A percentile compares a stretch with the other conserved stretches of the same genome.
These are phyloP conservation scores for Fraxinus paxiana DNA, from an alignment of 305 asterid genomes.

Conservation along the genomic window DNA sequence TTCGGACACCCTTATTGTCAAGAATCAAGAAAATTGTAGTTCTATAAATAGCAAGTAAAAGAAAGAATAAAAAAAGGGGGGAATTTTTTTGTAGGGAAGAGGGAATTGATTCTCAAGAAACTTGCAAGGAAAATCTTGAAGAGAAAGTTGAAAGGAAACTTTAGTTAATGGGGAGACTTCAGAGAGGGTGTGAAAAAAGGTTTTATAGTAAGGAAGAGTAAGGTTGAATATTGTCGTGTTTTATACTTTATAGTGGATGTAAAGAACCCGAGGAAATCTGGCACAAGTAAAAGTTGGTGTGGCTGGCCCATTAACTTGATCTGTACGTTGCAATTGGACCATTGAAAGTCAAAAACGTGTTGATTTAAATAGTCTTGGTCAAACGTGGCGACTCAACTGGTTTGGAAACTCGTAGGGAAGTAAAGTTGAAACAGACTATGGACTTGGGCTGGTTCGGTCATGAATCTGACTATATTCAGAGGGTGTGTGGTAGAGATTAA, in stretches of 20 bases:
- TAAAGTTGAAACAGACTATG: not conserved
- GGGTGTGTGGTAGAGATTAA: no score
- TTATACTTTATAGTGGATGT: not conserved
- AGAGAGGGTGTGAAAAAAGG: not conserved
- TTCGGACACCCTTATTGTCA: conserved; percentile 40
- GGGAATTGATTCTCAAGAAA: conserved; percentile 53
- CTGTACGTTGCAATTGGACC: not conserved
- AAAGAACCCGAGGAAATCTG: conserved; percentile 1
- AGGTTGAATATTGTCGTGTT: conserved; percentile 32
- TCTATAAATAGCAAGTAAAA: conserved; percentile 27
- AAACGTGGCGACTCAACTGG: not conserved
- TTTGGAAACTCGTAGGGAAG: not conserved
- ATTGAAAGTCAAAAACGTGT: not conserved
- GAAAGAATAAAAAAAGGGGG: not conserved
- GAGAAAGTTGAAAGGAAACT: conserved; percentile 25
- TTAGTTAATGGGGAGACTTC: conserved; percentile 2
- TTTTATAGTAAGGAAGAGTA: conserved; percentile 27
- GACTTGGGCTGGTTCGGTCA: not conserved
- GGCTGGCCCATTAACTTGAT: not conserved
- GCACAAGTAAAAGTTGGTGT: not conserved
- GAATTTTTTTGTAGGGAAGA: conserved; percentile 25
- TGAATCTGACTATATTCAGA: not conserved
- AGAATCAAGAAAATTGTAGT: conserved; percentile 5
- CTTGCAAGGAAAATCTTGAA: conserved; percentile 33
- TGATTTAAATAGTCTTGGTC: not conserved